These are phyloP conservation scores for Ogataea degrootiae DNA, from an alignment of 805 yeast genomes.

Conservation along the genomic window DNA sequence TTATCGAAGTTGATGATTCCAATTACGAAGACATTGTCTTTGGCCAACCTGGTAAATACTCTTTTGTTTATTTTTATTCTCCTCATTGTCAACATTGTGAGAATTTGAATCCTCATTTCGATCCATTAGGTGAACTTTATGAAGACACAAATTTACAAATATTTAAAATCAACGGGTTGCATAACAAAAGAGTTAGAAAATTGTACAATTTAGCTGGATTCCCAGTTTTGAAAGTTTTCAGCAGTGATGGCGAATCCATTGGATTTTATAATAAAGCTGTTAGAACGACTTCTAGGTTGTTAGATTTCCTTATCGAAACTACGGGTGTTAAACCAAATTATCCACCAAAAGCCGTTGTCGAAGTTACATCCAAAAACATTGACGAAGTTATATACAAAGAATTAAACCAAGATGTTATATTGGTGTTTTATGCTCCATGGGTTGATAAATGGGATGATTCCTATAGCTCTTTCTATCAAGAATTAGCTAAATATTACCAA, in stretches of 20 bases:
- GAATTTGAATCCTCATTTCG: slow-evolving; percentile 40
- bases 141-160: slow-evolving; percentile 33
- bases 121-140: slow-evolving; percentile 40
- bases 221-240: slow-evolving; percentile 46
- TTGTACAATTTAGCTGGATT: slow-evolving; percentile 39
- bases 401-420: slow-evolving; percentile 18
- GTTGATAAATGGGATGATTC: slow-evolving; percentile 29
- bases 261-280: slow-evolving; percentile 32
- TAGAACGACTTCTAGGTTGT: slow-evolving; percentile 28
- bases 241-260: slow-evolving; percentile 37
- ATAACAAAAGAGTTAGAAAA: slow-evolving; percentile 31
- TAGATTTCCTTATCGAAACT: slow-evolving; percentile 26
- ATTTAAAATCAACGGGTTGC: slow-evolving; percentile 31
- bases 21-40: slow-evolving; percentile 21
- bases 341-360: slow-evolving; percentile 20
- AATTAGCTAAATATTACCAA: slow-evolving; percentile 24
- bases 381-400: slow-evolving; percentile 11
- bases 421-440: slow-evolving; percentile 36
- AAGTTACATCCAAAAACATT: slow-evolving; percentile 12
- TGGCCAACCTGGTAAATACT: slow-evolving; percentile 26
- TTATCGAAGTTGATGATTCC: slow-evolving; percentile 19
- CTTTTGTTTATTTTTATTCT: slow-evolving; percentile 45
- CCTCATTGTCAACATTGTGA: slow-evolving; percentile 44
- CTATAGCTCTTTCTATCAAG: slow-evolving; percentile 29
- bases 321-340: slow-evolving; percentile 33